phyloP scores from a whole-genome alignment of 108 stramenopile species.

The Nitzschia sp. region DNA sequence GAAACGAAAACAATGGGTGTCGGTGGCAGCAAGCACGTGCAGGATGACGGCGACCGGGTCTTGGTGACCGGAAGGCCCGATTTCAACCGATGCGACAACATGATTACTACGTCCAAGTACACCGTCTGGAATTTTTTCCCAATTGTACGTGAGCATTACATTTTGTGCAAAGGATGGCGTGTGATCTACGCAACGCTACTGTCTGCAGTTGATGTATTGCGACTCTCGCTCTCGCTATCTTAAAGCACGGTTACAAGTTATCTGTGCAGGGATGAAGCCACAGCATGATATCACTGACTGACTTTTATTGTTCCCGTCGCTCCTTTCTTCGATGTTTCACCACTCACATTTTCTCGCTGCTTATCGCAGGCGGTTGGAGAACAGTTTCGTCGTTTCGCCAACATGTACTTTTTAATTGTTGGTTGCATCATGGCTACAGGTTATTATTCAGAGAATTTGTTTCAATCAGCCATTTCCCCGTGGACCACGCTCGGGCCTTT shows the following conservation, averaged over 20 bases:
- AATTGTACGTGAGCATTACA: conserved; percentile 71
- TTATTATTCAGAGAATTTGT: conserved; percentile 68
- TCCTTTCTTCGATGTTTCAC: conserved; percentile 5
- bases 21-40: conserved; percentile 19
- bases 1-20: conserved; percentile 32
- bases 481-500: conserved; percentile 95
- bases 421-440: conserved; percentile 93
- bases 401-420: conserved; percentile 95
- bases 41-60: conserved; percentile 41
- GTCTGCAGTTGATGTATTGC: neutral
- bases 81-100: conserved; percentile 50
- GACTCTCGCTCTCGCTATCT: too few species aligned
- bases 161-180: too few species aligned
- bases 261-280: too few species aligned
- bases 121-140: conserved; percentile 70
- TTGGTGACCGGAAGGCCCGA: conserved; percentile 51
- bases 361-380: conserved; percentile 60
- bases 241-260: too few species aligned
- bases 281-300: too few species aligned
- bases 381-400: conserved; percentile 90
- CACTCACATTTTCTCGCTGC: neutral
- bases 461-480: conserved; percentile 87
- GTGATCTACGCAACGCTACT: neutral
- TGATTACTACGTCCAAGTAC: conserved; percentile 68
- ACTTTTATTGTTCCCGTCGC: too few species aligned